Percentiles rank a stretch among this genome's conserved stretches.
Conservation (phyloP, 768 basidiomycete species). For the Pisolithus sp. region DNA sequence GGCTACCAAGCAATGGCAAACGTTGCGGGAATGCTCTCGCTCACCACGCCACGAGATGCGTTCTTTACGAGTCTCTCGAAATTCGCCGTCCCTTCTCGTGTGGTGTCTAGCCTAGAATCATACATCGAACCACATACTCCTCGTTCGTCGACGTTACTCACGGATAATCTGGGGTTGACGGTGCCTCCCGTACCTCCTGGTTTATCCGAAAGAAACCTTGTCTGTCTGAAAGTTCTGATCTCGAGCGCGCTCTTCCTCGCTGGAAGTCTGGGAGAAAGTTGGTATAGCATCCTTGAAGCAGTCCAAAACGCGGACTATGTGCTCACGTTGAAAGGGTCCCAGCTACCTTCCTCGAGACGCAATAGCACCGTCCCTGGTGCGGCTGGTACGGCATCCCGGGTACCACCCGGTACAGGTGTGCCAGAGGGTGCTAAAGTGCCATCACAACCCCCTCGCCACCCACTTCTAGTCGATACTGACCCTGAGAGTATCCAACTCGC, state of each 20-base stretch:
- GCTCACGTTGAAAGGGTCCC: constrained; percentile 54
- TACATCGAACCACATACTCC: constrained; percentile 50
- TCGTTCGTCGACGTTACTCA: constrained; percentile 48
- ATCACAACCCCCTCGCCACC: constrained; percentile 38
- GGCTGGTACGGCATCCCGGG: constrained; percentile 31
- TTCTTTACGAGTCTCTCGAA: constrained; percentile 89
- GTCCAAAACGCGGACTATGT: constrained; percentile 96
- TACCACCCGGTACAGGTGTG: constrained; percentile 28
- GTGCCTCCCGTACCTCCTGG: constrained; percentile 54
- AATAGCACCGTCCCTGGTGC: constrained; percentile 30
- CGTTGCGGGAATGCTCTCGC: constrained; percentile 82
- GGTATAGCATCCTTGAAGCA: constrained; percentile 87
- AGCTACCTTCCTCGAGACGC: constrained; percentile 24
- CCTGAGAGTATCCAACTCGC: constrained; percentile 64
- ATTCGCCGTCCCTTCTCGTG: constrained; percentile 83
- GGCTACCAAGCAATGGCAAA: constrained; percentile 82
- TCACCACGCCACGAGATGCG: constrained; percentile 85
- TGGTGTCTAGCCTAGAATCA: constrained; percentile 79
- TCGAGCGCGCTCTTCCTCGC: constrained; percentile 75
- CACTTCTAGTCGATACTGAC: constrained; percentile 67
- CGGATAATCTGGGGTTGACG: constrained; percentile 64
- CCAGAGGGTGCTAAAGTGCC: constrained; percentile 15
- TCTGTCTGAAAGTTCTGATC: constrained; percentile 81
- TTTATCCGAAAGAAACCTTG: constrained; percentile 83
- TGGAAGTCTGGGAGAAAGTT: constrained; percentile 80